A percentile compares a stretch with the other conserved stretches of the same genome.
Conservation (phyloP, 2,329 filamentous ascomycete genomes). For the Cercospora citrullina region DNA sequence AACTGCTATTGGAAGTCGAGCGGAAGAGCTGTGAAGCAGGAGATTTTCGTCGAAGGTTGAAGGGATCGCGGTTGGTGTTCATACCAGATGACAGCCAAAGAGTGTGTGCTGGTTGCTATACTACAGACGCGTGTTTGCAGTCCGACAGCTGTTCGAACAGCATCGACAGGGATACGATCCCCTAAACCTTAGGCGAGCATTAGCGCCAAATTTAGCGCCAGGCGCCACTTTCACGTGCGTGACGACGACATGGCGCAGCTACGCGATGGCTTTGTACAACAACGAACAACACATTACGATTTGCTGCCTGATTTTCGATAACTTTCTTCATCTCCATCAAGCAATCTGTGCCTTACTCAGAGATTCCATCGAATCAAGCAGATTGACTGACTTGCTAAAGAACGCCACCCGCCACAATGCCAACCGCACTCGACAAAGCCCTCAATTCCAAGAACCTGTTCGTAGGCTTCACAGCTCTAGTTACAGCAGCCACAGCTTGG, state of each 20-base stretch:
- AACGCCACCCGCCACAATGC: constrained; percentile 42
- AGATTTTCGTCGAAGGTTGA: constrained; percentile 43
- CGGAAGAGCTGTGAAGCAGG: constrained; percentile 28
- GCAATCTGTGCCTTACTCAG: background rate
- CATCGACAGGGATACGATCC: background rate
- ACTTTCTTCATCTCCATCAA: background rate
- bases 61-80: constrained; percentile 48
- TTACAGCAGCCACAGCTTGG: constrained; percentile 80
- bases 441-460: constrained; percentile 45
- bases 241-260: constrained; percentile 4
- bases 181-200: background rate
- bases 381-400: background rate
- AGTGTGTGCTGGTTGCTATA: background rate
- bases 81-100: constrained; percentile 33
- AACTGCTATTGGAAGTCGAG: constrained; percentile 10
- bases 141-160: constrained; percentile 2
- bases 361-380: background rate
- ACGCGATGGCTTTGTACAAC: background rate
- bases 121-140: background rate
- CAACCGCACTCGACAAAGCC: constrained; percentile 52
- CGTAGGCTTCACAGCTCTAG: constrained; percentile 74
- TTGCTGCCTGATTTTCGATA: background rate
- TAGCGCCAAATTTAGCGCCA: background rate
- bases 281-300: background rate
- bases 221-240: constrained; percentile 7